Base-by-base conservation (phyloP, 768 basidiomycete species). In the Tricholoma saponaceum region DNA sequence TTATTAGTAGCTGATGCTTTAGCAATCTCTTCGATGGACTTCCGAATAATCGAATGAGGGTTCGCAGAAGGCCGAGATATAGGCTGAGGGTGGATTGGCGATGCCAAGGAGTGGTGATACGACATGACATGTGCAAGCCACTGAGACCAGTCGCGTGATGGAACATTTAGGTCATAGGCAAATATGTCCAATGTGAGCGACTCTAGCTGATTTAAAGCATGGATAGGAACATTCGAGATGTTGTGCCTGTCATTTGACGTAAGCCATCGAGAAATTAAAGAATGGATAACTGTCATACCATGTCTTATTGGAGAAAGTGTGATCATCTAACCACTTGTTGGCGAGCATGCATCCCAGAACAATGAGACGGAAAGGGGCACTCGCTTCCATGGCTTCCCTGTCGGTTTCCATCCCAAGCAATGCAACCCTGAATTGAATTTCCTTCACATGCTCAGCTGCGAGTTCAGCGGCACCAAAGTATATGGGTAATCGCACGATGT, bases 221-320 rank as follows among this genome's bases (percentile, higher is more conserved):
- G 81, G 39, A 90, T 79, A 4, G 89, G 87, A 58, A 92, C 79
- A 58, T 83, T 86, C 50, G 90, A 90, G 51, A 92, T 89, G 7
- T 85, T 84, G 62, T 92, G 87, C 90, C 90, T 92, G 62, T 46
- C 56, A 57, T 13, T 60, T 51, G 44, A 55, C 20, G 43, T 49
- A 39, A 51, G 16, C 64, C 28, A 60, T 8, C 60, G 57, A 33
- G 52, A 18, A 53, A 46, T 32, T 53, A 20, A 52, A 37, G 16
- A 26, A 51, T 22, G 25, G n/a, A 26, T 49, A 44, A 37, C 35
- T 39, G 44, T 68, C 84, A 58, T 69, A 90, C 90, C 90, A 92
- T 54, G 90, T 92, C 75, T 90, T 92, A 73, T 92, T 92, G 39
- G 89, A 91, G 71, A 92, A 92, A 0, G 90, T 92, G 65, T 92